Base-by-base conservation (phyloP, 2,329 filamentous ascomycete genomes). In the Ascocoryne sarcoides region DNA sequence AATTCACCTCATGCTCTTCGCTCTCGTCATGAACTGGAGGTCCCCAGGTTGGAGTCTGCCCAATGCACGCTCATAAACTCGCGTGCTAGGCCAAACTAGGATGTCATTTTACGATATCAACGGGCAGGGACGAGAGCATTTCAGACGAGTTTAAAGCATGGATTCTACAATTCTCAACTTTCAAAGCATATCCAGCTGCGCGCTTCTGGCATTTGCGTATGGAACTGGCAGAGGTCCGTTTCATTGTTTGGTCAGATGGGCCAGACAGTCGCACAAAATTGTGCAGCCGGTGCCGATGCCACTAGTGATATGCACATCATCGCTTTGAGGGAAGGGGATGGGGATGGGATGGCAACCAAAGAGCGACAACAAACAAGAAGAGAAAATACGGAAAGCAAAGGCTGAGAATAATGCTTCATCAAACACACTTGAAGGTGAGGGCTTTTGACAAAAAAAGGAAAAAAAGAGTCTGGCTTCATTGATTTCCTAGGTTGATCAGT, bases 1-100 rank as follows among this genome's bases (percentile, higher is more conserved):
- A 36, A 42, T 46, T 40, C 36, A 33, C 40, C 39, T 44, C 21
- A 26, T 17, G 28, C 15, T 20, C 30, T 10, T 42, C 41, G 39
- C 31, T 42, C 32, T 43, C 34, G 28, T 40, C 19, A 17, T 39
- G 42, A 31, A 32, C 30, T 35, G 5, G 32, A 20, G 19, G n/a
- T 18, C 12, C 16, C 19, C 18, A 12, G 18, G n/a, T 12, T 35
- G n/a, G 5, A 8, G n/a, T 12, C 32, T 17, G 17, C 32, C 32
- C 15, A 14, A 12, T 35, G 17, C 32, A 19, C 32, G 32, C 23
- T 7, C 7, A 12, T 26, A 7, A 7, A 26, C n/a, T n/a, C 12
- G 23, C 7, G 23, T 12, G 12, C 23, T 26, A 26, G 23, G 23
- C 23, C 12, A 7, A 26, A 7, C 23, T 26, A 12, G 23, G 23